Evolutionary conservation across 2,329 filamentous ascomycete genomes (phyloP), one percentile per base, ranked within the genome.

Genomic region (Endoconidiophora laricicola): DNA sequence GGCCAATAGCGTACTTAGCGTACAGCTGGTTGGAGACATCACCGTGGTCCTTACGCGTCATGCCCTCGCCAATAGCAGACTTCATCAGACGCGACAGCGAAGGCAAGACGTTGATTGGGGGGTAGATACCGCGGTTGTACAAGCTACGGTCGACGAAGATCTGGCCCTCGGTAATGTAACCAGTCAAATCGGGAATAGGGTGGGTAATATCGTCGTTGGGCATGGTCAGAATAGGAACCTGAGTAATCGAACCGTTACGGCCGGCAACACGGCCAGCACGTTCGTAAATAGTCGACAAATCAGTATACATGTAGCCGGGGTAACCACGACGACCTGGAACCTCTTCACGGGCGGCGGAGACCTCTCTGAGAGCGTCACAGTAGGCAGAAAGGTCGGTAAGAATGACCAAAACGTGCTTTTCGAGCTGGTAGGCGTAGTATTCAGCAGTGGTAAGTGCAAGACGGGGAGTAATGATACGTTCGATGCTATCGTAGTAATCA

Each of bases 271-370:
- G 91, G 62, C 91, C 91, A 59, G 91, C 91, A 71, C 91, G 88
- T 71, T 98, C 91, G 74, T 98, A 98, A 61, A 98, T 95, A 63
- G 91, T 98, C 54, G 91, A 95, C 80, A 98, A 84, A 79, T 98
- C 93, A 59, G 91, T 98, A 75, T 98, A 98, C 91, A 98, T 98
- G 77, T 98, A 98, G 85, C 91, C 91, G 49, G 91, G 91, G 73
- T 91, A 98, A 77, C 91, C 91, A 80, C 91, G 90, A 67, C 91
- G 90, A 75, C 91, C 91, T 39, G 91, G 91, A 41, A 98, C 91
- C 80, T 98, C 91, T 76, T 98, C 91, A 71, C 91, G 80, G 48
- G 91, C 91, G 49, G 91, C 90, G 12, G 91, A 98, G 46, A 98
- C 91, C 70, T 98, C 91, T 78, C 91, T 91, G 57, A 98, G 82